phyloP scores from a whole-genome alignment of 2,329 filamentous ascomycete species.

The Chalaropsis thielavioides region DNA sequence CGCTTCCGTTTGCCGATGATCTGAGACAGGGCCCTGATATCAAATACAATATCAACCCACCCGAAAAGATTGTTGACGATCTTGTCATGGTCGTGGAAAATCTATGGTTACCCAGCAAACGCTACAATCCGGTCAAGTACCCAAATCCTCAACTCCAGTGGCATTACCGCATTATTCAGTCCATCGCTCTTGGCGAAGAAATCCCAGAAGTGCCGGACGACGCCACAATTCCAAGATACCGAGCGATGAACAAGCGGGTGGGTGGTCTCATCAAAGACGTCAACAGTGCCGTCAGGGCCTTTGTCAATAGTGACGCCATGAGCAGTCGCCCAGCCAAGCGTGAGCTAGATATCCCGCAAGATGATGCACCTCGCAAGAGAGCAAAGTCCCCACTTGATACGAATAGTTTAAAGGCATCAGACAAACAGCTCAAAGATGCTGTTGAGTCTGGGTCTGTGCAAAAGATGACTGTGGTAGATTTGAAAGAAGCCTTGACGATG shows the following conservation, averaged over 20 bases:
- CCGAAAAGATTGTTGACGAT: conserved; percentile 58
- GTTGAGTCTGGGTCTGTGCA: conserved; percentile 33
- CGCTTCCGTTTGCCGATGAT: conserved; percentile 81
- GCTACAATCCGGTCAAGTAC: conserved; percentile 75
- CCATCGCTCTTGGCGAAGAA: conserved; percentile 82
- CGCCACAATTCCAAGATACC: conserved; percentile 69
- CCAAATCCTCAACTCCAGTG: conserved; percentile 88
- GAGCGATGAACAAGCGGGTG: conserved; percentile 77
- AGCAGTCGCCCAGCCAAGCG: background rate
- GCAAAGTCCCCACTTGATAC: conserved; percentile 25
- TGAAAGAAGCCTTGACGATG: conserved; percentile 35
- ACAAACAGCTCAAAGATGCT: conserved; percentile 33
- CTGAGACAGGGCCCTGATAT: conserved; percentile 59
- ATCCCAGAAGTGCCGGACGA: conserved; percentile 60
- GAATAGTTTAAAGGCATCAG: conserved; percentile 27
- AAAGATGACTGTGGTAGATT: conserved; percentile 41
- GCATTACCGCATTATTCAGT: conserved; percentile 92
- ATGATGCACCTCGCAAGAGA: conserved; percentile 33
- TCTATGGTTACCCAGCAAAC: conserved; percentile 70
- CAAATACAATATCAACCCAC: conserved; percentile 32
- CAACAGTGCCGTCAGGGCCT: conserved; percentile 44
- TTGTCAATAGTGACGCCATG: conserved; percentile 31
- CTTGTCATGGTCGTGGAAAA: conserved; percentile 78
- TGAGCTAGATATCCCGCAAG: conserved; percentile 23
- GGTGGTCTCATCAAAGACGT: conserved; percentile 68